Conservation (phyloP, 2,329 filamentous ascomycete species). For the Paecilomyces dactylethromorphus region DNA sequence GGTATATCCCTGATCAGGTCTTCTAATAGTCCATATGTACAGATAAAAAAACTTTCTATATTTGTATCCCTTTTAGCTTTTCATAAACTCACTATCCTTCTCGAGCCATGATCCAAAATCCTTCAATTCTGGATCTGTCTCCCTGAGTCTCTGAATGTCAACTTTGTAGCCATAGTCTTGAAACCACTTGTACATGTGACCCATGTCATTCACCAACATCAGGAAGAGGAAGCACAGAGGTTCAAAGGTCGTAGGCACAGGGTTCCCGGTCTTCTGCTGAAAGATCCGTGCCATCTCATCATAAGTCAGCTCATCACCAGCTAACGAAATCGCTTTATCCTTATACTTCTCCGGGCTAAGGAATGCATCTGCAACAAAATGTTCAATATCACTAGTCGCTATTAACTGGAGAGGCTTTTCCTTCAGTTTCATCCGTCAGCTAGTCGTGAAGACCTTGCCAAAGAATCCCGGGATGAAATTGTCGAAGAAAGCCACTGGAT, state of each 20-base stretch:
- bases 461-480: constrained; percentile 43
- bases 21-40: background rate
- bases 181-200: constrained; percentile 48
- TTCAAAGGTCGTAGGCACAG: constrained; percentile 36
- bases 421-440: constrained; percentile 33
- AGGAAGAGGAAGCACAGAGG: constrained; percentile 35
- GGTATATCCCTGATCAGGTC: background rate
- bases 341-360: constrained; percentile 39
- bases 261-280: constrained; percentile 38
- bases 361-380: constrained; percentile 46
- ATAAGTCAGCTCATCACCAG: constrained; percentile 47
- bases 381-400: constrained; percentile 44
- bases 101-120: constrained; percentile 44
- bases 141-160: constrained; percentile 38
- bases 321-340: constrained; percentile 41
- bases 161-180: constrained; percentile 40
- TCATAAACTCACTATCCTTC: constrained; percentile 38
- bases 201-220: constrained; percentile 38
- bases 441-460: constrained; percentile 43
- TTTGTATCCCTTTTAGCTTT: background rate
- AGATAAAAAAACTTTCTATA: background rate
- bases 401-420: constrained; percentile 40
- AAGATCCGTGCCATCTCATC: constrained; percentile 41
- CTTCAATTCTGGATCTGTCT: constrained; percentile 39
- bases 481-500: constrained; percentile 59